A percentile compares a stretch with the other conserved stretches of the same genome.
phyloP scores from a whole-genome alignment of 169 alveolate species.

The Plasmodium reichenowi region DNA sequence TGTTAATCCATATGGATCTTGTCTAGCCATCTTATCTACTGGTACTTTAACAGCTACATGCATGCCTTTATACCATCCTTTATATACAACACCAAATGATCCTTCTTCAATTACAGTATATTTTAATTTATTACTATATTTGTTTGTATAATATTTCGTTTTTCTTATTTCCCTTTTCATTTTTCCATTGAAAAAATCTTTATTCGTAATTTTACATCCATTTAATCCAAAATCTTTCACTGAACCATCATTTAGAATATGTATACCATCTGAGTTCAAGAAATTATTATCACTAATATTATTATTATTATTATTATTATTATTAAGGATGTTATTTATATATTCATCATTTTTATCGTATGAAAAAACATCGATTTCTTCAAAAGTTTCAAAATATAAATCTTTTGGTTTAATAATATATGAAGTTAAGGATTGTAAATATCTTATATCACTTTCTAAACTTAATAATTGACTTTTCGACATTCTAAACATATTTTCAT shows the following conservation, averaged over 20 bases:
- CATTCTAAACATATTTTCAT: constrained; percentile 39
- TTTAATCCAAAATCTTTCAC: not conserved
- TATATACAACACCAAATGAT: constrained; percentile 87
- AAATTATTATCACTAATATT: not conserved
- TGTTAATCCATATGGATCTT: constrained; percentile 91
- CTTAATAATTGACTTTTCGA: constrained; percentile 42
- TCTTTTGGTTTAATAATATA: constrained; percentile 33
- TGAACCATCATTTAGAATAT: not conserved
- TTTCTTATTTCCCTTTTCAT: constrained; percentile 13
- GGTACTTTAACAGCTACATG: constrained; percentile 91
- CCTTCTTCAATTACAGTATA: constrained; percentile 87
- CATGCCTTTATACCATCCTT: constrained; percentile 82
- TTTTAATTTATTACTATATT: constrained; percentile 21
- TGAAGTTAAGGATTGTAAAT: constrained; percentile 34
- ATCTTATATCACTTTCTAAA: constrained; percentile 53
- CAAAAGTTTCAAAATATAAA: constrained; percentile 51
- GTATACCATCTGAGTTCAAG: not conserved
- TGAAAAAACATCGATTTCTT: constrained; percentile 14
- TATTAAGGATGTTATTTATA: not conserved
- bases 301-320: not conserved
- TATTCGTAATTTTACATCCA: not conserved
- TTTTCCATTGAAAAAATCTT: not conserved
- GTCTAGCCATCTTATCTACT: constrained; percentile 85
- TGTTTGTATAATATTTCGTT: constrained; percentile 16
- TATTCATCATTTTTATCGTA: constrained; percentile 3